Evolutionary conservation across 805 yeast species (phyloP).

Genomic region (Sugiyamaella boreocaroliniensis): DNA sequence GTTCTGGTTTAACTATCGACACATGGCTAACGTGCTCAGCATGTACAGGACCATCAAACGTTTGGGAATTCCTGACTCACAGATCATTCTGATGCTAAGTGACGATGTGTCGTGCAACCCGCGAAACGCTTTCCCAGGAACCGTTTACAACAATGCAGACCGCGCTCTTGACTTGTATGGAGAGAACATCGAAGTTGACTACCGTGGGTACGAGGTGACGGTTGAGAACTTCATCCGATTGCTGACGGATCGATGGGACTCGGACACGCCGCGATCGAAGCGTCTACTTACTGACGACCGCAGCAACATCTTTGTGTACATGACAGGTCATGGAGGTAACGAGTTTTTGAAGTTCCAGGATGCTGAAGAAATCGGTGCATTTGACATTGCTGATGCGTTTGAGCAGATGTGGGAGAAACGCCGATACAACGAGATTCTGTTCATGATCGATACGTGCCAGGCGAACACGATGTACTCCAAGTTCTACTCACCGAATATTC

Average conservation of each 20-base stretch:
- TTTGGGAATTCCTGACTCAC: conserved; percentile 95
- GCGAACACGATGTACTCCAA: conserved; percentile 96
- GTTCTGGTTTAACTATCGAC: conserved; percentile 98
- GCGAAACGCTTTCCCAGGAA: conserved; percentile 90
- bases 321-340: conserved; percentile 99
- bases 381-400: conserved; percentile 95
- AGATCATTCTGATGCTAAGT: conserved; percentile 89
- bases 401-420: conserved; percentile 95
- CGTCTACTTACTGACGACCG: conserved; percentile 87
- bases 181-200: conserved; percentile 91
- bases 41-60: conserved; percentile 94
- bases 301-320: conserved; percentile 85
- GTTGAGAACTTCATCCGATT: conserved; percentile 93
- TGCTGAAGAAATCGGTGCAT: conserved; percentile 93
- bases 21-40: conserved; percentile 92
- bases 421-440: conserved; percentile 88
- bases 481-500: conserved; percentile 83
- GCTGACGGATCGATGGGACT: conserved; percentile 92
- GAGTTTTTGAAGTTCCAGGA: conserved; percentile 97
- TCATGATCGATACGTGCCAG: conserved; percentile 98
- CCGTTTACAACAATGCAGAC: conserved; percentile 89
- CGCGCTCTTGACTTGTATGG: conserved; percentile 91
- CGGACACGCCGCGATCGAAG: conserved; percentile 88
- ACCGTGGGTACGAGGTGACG: conserved; percentile 95
- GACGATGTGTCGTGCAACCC: conserved; percentile 98